Conservation (phyloP, 106 monocot species). For the Chionographis japonica region DNA sequence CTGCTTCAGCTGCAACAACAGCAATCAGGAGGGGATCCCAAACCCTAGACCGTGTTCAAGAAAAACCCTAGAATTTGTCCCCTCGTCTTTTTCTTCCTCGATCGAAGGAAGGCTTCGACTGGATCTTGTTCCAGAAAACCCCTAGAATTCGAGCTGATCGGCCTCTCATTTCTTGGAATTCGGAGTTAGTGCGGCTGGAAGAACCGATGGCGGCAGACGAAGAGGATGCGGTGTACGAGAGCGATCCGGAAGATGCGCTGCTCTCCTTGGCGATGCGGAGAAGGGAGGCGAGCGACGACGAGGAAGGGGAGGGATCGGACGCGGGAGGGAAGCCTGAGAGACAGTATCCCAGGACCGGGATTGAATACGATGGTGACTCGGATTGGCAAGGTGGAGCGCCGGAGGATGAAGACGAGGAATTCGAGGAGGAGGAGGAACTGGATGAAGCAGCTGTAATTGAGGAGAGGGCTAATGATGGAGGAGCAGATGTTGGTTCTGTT, state of each 20-base stretch:
- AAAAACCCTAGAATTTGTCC: too few species aligned
- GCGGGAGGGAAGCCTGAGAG: background rate
- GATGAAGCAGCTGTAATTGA: background rate
- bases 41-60: too few species aligned
- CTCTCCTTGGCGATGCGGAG: slow-evolving; percentile 19
- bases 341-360: background rate
- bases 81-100: too few species aligned
- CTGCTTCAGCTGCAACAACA: too few species aligned
- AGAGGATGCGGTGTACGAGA: slow-evolving; percentile 28
- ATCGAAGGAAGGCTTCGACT: too few species aligned
- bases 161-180: too few species aligned
- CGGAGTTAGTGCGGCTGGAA: too few species aligned
- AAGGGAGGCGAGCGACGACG: slow-evolving; percentile 36
- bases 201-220: background rate
- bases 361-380: slow-evolving; percentile 14
- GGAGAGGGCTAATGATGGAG: background rate
- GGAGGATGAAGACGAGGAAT: slow-evolving; percentile 18
- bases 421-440: slow-evolving; percentile 5
- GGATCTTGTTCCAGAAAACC: too few species aligned
- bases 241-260: slow-evolving; percentile 24
- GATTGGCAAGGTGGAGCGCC: slow-evolving; percentile 25
- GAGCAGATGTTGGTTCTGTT: too few species aligned
- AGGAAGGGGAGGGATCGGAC: slow-evolving; percentile 16
- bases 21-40: too few species aligned
- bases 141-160: too few species aligned